Conservation (phyloP, 768 basidiomycete species). For the Leucocoprinus sp. region DNA sequence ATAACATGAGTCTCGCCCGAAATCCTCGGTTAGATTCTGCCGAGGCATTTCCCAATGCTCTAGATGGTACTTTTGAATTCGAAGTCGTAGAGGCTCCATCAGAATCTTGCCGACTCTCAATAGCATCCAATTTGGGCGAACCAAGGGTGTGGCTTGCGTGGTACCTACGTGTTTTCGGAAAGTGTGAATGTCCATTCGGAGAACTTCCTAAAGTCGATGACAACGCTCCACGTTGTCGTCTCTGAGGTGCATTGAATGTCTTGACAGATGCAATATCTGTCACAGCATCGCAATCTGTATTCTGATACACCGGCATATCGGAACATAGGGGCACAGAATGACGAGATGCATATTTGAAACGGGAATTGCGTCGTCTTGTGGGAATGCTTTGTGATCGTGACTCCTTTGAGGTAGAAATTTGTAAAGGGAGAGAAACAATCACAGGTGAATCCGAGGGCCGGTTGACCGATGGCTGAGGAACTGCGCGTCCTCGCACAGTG, state of each 20-base stretch:
- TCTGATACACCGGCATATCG: not conserved
- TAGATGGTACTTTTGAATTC: not conserved
- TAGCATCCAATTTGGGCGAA: not conserved
- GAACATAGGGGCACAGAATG: constrained; percentile 7
- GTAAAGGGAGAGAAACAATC: not conserved
- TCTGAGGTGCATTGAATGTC: not conserved
- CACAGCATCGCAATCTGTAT: constrained; percentile 8
- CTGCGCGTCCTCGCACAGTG: not conserved
- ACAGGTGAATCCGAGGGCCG: not conserved
- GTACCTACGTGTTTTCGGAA: not conserved
- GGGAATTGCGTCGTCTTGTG: constrained; percentile 3
- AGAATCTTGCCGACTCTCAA: not conserved
- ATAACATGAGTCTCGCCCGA: constrained; percentile 14
- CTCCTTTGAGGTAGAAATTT: not conserved
- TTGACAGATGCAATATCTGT: constrained; percentile 4
- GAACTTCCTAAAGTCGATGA: not conserved
- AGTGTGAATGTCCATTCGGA: not conserved
- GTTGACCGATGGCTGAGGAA: not conserved
- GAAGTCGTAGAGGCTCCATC: not conserved
- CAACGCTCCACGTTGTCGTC: constrained; percentile 1
- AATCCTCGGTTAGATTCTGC: constrained; percentile 2
- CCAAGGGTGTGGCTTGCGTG: not conserved
- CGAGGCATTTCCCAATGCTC: not conserved
- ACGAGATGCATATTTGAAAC: constrained; percentile 5
- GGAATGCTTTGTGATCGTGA: constrained; percentile 9